Base-by-base conservation (phyloP, 2,329 filamentous ascomycete genomes). In the Ophiostoma australiae region DNA sequence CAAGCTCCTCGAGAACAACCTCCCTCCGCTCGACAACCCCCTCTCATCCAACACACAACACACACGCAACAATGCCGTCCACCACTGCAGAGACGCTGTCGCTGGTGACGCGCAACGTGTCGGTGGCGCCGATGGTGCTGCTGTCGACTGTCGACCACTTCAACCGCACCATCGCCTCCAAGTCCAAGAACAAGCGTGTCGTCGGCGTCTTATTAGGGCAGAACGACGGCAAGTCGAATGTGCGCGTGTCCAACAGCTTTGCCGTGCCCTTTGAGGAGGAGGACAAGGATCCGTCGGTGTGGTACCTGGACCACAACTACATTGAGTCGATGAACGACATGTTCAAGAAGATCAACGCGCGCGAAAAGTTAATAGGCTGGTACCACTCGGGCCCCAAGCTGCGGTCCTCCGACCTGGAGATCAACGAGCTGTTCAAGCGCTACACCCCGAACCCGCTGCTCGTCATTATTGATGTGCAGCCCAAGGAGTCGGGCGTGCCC, bases 281-380 rank as follows among this genome's bases (percentile, higher is more conserved):
- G 80, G 95, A 97, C 78, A 97, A 97, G 83, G 94, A 99, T 80
- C 94, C 94, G 3, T 96, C 94, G 48, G 95, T 99, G 79, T 99
- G 95, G 95, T 99, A 98, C 80, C 84, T 99, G 75, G 95, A 99
- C 81, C 95, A 99, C 86, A 98, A 98, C 87, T 99, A 97, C 78
- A 92, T 99, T 81, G 95, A 99, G 82, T 92, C 91, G 76, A 99
- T 99, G 95, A 97, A 95, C 83, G 95, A 98, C 82, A 99, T 99
- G 95, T 99, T 99, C 87, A 99, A 99, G 86, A 98, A 98, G 84
- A 94, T 99, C 86, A 99, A 99, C 84, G 95, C 95, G 73, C 87
- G 92, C 74, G 95, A 99, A 84, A 98, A 98, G 89, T 87, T 99
- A 80, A 96, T 99, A 86, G 95, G 95, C 78, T 99, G 95, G 95